Conservation (phyloP, 2,329 filamentous ascomycete genomes). For the Pestalotiopsis sp. region DNA sequence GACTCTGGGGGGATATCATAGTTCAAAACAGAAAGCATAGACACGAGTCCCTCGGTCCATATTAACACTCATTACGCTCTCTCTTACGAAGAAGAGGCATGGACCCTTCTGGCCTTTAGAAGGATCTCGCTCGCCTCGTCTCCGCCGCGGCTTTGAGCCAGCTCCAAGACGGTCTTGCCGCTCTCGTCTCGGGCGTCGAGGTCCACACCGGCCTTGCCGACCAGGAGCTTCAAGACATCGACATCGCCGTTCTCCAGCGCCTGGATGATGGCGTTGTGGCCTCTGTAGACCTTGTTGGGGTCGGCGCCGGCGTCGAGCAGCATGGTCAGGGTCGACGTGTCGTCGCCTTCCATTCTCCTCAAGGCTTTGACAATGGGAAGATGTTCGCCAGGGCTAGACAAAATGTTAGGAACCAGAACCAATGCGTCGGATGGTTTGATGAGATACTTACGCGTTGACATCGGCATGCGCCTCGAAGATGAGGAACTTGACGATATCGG, state of each 20-base stretch:
- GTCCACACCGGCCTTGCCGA: conserved; percentile 52
- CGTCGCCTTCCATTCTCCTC: conserved; percentile 56
- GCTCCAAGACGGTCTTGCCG: conserved; percentile 57
- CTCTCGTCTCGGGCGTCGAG: conserved; percentile 56
- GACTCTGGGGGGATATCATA: conserved; percentile 1
- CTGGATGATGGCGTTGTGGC: conserved; percentile 68
- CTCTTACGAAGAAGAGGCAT: background rate
- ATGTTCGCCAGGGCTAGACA: conserved; percentile 61
- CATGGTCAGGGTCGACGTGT: conserved; percentile 64
- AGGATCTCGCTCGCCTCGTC: conserved; percentile 57
- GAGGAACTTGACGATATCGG: conserved; percentile 63
- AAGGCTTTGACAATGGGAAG: conserved; percentile 72
- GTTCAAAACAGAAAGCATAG: background rate
- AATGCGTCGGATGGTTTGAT: too few relatives aligned
- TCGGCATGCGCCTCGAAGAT: conserved; percentile 59
- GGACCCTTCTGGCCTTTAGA: conserved; percentile 23
- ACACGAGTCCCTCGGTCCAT: too few relatives aligned
- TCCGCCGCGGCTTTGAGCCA: conserved; percentile 61
- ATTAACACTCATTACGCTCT: background rate
- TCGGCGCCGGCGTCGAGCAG: conserved; percentile 66
- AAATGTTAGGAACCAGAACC: too few relatives aligned
- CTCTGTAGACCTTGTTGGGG: conserved; percentile 68
- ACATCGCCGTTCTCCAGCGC: conserved; percentile 66
- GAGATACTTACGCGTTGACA: conserved; percentile 49
- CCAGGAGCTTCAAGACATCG: conserved; percentile 54